A percentile compares a stretch with the other conserved stretches of the same genome.
Evolutionary conservation across 1,139 yeast genomes (phyloP).

Genomic region (Casaregolazyma suthepensis): DNA sequence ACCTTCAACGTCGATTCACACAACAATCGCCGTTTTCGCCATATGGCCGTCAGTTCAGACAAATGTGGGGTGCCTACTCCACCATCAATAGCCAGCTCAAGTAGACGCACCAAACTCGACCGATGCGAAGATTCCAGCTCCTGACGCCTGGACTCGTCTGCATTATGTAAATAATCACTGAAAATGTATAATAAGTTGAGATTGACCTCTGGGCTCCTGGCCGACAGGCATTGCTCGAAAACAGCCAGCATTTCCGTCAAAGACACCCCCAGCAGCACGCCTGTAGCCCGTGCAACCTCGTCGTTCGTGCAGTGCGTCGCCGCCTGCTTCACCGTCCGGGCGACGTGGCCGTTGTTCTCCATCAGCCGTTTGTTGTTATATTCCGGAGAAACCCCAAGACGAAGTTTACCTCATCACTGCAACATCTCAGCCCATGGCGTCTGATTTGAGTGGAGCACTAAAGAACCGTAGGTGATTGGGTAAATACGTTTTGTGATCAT

Average conservation of each 20-base stretch:
- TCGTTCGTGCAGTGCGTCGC: background rate
- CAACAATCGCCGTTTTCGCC: constrained; percentile 12
- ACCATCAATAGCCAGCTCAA: background rate
- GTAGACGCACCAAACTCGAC: constrained; percentile 10
- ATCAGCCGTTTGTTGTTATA: background rate
- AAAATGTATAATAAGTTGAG: constrained; percentile 13
- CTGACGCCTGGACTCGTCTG: constrained; percentile 1
- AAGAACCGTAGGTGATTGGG: constrained; percentile 18
- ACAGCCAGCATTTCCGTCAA: background rate
- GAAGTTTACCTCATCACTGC: background rate
- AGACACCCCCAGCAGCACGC: background rate
- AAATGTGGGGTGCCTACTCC: constrained; percentile 6
- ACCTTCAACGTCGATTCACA: background rate
- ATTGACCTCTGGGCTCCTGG: background rate
- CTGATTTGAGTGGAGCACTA: constrained; percentile 19
- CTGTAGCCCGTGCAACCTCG: background rate
- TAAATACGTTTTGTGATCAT: background rate
- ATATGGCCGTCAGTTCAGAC: constrained; percentile 14
- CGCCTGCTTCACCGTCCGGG: background rate
- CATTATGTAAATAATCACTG: constrained; percentile 10
- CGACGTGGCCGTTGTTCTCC: background rate
- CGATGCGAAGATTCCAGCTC: constrained; percentile 2
- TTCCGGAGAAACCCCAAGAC: background rate
- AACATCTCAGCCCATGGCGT: constrained; percentile 12
- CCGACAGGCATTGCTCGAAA: background rate